These are phyloP conservation scores for Fusarium guadeloupense DNA, from an alignment of 2,329 filamentous ascomycete genomes.

Conservation along the genomic window DNA sequence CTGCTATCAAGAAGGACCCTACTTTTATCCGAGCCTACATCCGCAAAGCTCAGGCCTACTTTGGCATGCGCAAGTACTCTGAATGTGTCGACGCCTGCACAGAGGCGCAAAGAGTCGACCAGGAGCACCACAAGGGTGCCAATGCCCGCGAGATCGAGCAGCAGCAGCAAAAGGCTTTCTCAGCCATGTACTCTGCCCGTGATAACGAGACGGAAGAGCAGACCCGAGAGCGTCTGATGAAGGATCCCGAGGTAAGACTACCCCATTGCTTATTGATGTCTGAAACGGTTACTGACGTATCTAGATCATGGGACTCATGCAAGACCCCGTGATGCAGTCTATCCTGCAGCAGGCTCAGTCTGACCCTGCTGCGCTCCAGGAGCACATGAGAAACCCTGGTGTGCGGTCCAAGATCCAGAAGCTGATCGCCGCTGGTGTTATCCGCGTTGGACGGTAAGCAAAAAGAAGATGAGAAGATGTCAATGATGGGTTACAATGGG, in stretches of 20 bases:
- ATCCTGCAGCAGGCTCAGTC: slow-evolving; percentile 96
- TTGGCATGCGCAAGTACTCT: slow-evolving; percentile 98
- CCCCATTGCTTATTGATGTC: not conserved
- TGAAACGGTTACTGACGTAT: slow-evolving; percentile 41
- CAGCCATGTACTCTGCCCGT: slow-evolving; percentile 87
- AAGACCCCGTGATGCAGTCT: slow-evolving; percentile 97
- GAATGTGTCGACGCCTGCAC: slow-evolving; percentile 90
- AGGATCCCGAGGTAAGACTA: slow-evolving; percentile 83
- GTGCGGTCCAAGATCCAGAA: slow-evolving; percentile 94
- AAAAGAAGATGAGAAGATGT: slow-evolving; percentile 5
- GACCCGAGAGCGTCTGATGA: slow-evolving; percentile 88
- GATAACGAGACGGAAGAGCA: slow-evolving; percentile 97
- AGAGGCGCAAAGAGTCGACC: slow-evolving; percentile 81
- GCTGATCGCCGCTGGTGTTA: slow-evolving; percentile 90
- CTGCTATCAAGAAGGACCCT: slow-evolving; percentile 88
- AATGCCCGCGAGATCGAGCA: slow-evolving; percentile 92
- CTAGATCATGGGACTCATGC: slow-evolving; percentile 86
- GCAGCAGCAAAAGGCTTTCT: slow-evolving; percentile 91
- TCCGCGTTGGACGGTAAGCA: slow-evolving; percentile 70
- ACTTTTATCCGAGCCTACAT: slow-evolving; percentile 97
- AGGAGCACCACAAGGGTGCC: slow-evolving; percentile 72
- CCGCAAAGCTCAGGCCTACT: slow-evolving; percentile 93
- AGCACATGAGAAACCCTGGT: slow-evolving; percentile 94
- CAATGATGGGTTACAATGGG: slow-evolving; percentile 15
- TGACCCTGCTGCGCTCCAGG: slow-evolving; percentile 89